Evolutionary conservation across 176 grass and related monocot genomes (phyloP), one percentile per base, ranked within the genome.

Genomic region (Carex kokanica): DNA sequence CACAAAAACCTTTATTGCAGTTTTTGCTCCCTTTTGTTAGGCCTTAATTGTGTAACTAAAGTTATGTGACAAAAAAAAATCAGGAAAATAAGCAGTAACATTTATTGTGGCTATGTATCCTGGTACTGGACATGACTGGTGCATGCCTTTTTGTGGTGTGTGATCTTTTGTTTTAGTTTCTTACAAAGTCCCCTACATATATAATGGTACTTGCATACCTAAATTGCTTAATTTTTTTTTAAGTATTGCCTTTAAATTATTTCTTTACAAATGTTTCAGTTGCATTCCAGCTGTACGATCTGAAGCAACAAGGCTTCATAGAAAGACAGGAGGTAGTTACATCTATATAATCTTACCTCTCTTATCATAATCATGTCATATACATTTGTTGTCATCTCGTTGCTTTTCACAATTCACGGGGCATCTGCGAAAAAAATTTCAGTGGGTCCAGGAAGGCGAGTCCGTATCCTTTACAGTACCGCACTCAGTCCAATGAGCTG

Each of bases 271-370:
- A 32, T 65, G 16, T 86, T 86, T 15, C 84, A 86, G 84, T 86
- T 86, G 81, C 84, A 56, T 86, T 86, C 74, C 72, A 86, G 78
- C 61, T 86, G 64, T 86, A 86, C 45, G 84, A 86, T 86, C 74
- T 86, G 61, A 86, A 86, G 75, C 84, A 86, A 81, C 84, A 86
- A 71, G 84, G 84, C 14, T 86, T 86, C 74, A 86, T 86, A 57
- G 84, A 86, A 80, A 86, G 84, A 86, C 84, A 86, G 54, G 84
- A 86, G 75, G 84, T 80, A 86, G 5, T 68, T 80, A 25, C 21
- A 27, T 55, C 14, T 18, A 53, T 56, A 32, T 7, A 56, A 77
- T 56, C 24, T 56, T 18, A 56, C 73, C 55, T 56, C 49, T 56
- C 23, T 55, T 75, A 73, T 17, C 14, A 57, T 73, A 49, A n/a